These are phyloP conservation scores for Puya raimondii DNA, from an alignment of 176 grass and related monocot genomes.

Conservation along the genomic window DNA sequence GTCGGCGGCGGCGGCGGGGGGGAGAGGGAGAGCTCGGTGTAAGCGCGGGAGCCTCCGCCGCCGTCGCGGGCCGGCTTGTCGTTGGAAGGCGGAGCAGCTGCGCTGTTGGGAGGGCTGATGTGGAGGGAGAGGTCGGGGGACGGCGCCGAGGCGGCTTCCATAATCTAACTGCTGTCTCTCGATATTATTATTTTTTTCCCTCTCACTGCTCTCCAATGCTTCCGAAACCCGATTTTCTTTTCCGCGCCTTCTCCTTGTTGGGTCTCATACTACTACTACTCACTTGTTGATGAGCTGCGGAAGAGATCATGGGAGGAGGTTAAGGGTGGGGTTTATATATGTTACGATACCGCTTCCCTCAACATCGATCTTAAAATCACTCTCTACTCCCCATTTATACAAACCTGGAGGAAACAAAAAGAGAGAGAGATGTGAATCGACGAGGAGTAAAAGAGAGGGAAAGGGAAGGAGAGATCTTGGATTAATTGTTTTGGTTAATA, in stretches of 20 bases:
- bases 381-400: no score
- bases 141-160: conserved; percentile 16
- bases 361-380: no score
- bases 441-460: background rate
- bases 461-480: background rate
- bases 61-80: background rate
- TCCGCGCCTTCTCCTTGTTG: no score
- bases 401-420: no score
- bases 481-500: background rate
- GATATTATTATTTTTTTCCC: background rate
- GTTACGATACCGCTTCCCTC: no score
- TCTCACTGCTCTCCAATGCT: no score
- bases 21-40: conserved; percentile 4
- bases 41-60: background rate
- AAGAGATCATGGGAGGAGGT: no score
- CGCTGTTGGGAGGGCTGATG: conserved; percentile 24
- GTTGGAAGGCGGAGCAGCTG: background rate
- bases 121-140: conserved; percentile 29
- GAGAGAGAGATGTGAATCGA: background rate
- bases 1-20: background rate
- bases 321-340: no score
- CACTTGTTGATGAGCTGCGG: no score
- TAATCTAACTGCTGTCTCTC: background rate
- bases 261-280: no score
- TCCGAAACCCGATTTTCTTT: no score